These are phyloP conservation scores for Pyrrhoderma lamaoense DNA, from an alignment of 1,284 basidiomycete species.

Conservation along the genomic window DNA sequence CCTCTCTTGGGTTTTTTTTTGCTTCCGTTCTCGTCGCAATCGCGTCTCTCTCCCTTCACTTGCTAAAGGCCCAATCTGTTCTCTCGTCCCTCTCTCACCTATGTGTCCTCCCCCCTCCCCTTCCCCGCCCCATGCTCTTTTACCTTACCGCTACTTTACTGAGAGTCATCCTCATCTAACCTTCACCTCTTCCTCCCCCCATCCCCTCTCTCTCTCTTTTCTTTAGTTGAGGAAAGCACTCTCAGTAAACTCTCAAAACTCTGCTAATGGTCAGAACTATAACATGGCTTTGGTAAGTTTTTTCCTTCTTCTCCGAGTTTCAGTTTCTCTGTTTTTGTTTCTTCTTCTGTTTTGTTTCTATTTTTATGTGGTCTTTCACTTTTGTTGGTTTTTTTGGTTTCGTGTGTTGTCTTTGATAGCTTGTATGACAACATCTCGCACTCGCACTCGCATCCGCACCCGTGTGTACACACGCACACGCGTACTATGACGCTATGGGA, in stretches of 20 bases:
- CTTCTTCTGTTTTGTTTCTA: not conserved
- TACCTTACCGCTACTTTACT: not conserved
- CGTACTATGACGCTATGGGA: not conserved
- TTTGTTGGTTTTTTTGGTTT: not conserved
- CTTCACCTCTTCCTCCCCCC: not conserved
- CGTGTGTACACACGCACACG: not conserved
- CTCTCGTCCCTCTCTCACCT: not conserved
- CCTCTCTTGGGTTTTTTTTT: not conserved
- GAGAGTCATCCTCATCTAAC: no score
- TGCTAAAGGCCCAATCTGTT: not conserved
- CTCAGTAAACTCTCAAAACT: constrained; percentile 16
- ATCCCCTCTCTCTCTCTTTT: not conserved
- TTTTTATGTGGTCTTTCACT: not conserved
- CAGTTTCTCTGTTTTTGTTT: not conserved
- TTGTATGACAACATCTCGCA: not conserved
- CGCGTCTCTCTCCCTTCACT: not conserved
- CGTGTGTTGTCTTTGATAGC: not conserved
- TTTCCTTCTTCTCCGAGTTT: not conserved
- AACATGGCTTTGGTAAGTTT: constrained; percentile 2
- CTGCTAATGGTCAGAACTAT: constrained; percentile 2
- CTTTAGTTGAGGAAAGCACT: constrained; percentile 15
- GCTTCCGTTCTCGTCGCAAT: not conserved
- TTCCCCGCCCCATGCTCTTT: not conserved
- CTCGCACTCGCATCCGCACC: not conserved
- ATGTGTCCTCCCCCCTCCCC: not conserved